These are phyloP conservation scores for Bidens hawaiensis DNA, from an alignment of 140 eudicot species.

Conservation along the genomic window DNA sequence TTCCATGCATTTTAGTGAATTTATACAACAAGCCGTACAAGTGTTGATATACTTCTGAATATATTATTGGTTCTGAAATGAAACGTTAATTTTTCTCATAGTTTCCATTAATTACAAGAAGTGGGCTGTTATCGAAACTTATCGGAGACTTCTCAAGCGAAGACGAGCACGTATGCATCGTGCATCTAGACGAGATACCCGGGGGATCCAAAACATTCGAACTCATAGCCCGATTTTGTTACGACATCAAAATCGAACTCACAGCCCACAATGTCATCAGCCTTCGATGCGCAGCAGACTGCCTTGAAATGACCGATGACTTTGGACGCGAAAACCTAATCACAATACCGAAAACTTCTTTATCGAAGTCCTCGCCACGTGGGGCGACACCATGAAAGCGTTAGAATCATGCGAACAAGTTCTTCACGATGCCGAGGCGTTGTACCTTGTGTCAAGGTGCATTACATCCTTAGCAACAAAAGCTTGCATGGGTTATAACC, in stretches of 20 bases:
- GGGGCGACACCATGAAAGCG: constrained; percentile 78
- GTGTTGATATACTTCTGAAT: too few species aligned
- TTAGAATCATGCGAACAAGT: constrained; percentile 75
- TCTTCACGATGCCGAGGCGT: constrained; percentile 61
- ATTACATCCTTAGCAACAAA: constrained; percentile 67
- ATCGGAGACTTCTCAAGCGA: constrained; percentile 38
- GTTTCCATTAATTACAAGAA: constrained; percentile 72
- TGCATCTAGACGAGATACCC: constrained; percentile 63
- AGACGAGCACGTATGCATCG: constrained; percentile 36
- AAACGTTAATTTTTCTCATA: too few species aligned
- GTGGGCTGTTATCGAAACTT: constrained; percentile 57
- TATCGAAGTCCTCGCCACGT: constrained; percentile 47
- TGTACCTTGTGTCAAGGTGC: constrained; percentile 59
- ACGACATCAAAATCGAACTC: constrained; percentile 66
- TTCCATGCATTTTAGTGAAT: too few species aligned
- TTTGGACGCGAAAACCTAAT: constrained; percentile 76
- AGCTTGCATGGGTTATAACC: constrained; percentile 59
- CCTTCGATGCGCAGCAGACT: constrained; percentile 78
- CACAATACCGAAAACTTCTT: constrained; percentile 57
- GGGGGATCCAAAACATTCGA: constrained; percentile 88
- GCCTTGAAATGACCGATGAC: constrained; percentile 76
- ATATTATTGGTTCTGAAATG: too few species aligned
- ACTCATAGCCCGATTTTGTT: constrained; percentile 70
- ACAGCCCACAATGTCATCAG: constrained; percentile 61
- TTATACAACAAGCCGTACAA: too few species aligned